Base-by-base conservation (phyloP, 495 filamentous ascomycete species). In the Cryomyces minteri region DNA sequence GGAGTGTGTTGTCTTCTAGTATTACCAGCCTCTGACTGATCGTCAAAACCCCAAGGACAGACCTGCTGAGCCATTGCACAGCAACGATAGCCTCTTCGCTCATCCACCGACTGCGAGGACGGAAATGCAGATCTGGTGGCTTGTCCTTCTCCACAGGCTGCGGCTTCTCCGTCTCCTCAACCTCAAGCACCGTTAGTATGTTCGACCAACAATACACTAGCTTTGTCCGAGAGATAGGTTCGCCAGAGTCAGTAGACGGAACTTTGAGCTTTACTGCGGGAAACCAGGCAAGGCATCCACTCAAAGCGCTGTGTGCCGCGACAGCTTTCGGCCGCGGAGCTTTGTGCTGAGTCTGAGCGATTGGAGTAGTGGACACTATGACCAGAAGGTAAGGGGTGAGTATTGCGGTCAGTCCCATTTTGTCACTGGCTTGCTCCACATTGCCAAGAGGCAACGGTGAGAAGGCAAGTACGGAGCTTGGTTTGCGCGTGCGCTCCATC, bases 131-230 rank as follows among this genome's bases (percentile, higher is more conserved):
- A 39, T 66, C 74, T 6, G 88, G 78, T 4, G 82, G 84, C 46
- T 79, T 81, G 31, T 76, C 70, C 43, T 64, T 67, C 40, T 80
- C 73, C 37, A 66, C 68, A 47, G 77, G 67, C 31, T 84, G 78
- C 2, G 79, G 69, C 5, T 61, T 57, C 39, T 75, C 74, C 18
- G 74, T 67, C 51, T 84, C 81, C 34, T 84, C 77, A 18, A 95
- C 72, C 46, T 99, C 92, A 28, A 96, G 58, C 14, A 96, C 79
- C 0, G 88, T 95, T 47, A 99, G 66, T 31, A 96, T 75, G 55
- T 94, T 94, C 8, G 88, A 95, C 92, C 90, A 99, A 56, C 85
- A 94, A 61, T 96, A 99, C 2, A 84, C 87, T n/a, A 99, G 69
- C 58, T 95, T 96, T 39, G 80, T 77, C 54, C 76, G 76, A 11